A percentile compares a stretch with the other conserved stretches of the same genome.
Evolutionary conservation across 1,284 basidiomycete species (phyloP).

Genomic region (Papiliotrema nemorosa): DNA sequence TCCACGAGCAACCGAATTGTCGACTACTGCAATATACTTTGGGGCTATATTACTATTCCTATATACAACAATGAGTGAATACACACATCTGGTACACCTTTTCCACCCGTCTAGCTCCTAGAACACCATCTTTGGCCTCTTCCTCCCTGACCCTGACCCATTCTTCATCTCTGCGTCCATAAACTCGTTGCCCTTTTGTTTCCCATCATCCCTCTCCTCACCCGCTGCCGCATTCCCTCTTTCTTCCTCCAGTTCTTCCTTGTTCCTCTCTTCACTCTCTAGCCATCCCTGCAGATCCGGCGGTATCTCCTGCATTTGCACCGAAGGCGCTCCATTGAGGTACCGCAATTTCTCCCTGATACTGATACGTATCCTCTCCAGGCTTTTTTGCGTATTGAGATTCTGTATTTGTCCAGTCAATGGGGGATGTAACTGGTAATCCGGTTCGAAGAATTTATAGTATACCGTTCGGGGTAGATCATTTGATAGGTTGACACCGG

Average conservation of each 20-base stretch:
- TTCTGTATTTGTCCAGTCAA: constrained; percentile 89
- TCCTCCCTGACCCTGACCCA: neutral
- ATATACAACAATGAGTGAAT: too few species aligned
- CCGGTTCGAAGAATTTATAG: constrained; percentile 87
- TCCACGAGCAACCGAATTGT: too few species aligned
- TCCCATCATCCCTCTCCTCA: constrained; percentile 48
- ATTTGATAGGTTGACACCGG: constrained; percentile 77
- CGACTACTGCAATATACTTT: too few species aligned
- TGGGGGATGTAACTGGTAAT: constrained; percentile 89
- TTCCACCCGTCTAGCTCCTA: neutral
- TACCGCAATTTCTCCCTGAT: constrained; percentile 90
- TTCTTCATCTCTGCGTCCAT: constrained; percentile 5
- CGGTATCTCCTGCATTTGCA: constrained; percentile 94
- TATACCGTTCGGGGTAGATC: constrained; percentile 85
- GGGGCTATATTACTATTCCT: too few species aligned
- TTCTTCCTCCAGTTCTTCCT: constrained; percentile 67
- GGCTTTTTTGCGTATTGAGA: constrained; percentile 73
- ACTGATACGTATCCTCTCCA: constrained; percentile 80
- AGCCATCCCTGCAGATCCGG: constrained; percentile 81
- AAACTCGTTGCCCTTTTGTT: constrained; percentile 4
- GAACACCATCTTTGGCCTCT: neutral
- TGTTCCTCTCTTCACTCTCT: constrained; percentile 67
- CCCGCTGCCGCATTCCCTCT: constrained; percentile 61
- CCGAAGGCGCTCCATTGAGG: constrained; percentile 90
- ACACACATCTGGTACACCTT: too few species aligned